phyloP scores from a whole-genome alignment of 495 filamentous ascomycete genomes.

The Hypoxylon perforatum region DNA sequence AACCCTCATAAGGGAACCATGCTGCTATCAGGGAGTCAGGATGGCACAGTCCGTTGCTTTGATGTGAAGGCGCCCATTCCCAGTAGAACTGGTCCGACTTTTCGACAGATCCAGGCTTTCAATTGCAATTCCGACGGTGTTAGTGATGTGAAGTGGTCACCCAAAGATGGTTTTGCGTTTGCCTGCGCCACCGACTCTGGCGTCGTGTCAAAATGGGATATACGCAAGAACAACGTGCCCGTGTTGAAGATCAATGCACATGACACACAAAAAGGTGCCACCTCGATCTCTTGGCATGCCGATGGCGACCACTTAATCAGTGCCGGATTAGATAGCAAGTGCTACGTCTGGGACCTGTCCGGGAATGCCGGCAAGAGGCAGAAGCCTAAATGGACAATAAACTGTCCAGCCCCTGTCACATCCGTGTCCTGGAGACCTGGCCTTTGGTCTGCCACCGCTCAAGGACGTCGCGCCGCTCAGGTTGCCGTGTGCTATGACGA shows the following conservation, averaged over 20 bases:
- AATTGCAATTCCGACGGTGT: slow-evolving; percentile 77
- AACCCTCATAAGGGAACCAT: slow-evolving; percentile 82
- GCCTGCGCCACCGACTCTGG: slow-evolving; percentile 91
- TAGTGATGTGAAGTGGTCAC: slow-evolving; percentile 89
- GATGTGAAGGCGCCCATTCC: slow-evolving; percentile 56
- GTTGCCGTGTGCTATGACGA: slow-evolving; percentile 65
- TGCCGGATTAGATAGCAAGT: slow-evolving; percentile 81
- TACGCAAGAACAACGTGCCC: slow-evolving; percentile 56
- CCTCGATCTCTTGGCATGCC: slow-evolving; percentile 92
- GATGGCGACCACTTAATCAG: slow-evolving; percentile 91
- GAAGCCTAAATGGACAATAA: slow-evolving; percentile 74
- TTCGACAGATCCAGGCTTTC: slow-evolving; percentile 55
- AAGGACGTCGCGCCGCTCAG: slow-evolving; percentile 69
- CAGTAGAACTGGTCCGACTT: slow-evolving; percentile 55
- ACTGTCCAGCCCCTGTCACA: slow-evolving; percentile 71
- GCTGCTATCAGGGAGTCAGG: slow-evolving; percentile 90
- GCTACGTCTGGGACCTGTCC: slow-evolving; percentile 93
- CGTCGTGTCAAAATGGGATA: slow-evolving; percentile 70
- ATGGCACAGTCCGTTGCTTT: slow-evolving; percentile 81
- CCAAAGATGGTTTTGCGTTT: slow-evolving; percentile 84
- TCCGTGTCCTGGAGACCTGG: slow-evolving; percentile 89
- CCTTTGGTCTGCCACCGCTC: slow-evolving; percentile 73
- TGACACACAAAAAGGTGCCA: slow-evolving; percentile 72
- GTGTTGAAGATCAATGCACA: slow-evolving; percentile 85
- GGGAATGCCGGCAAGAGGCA: slow-evolving; percentile 79